Evolutionary conservation across 1,139 yeast species (phyloP), one percentile per base, ranked within the genome.

Genomic region (Kurtzmaniella quercitrusa): DNA sequence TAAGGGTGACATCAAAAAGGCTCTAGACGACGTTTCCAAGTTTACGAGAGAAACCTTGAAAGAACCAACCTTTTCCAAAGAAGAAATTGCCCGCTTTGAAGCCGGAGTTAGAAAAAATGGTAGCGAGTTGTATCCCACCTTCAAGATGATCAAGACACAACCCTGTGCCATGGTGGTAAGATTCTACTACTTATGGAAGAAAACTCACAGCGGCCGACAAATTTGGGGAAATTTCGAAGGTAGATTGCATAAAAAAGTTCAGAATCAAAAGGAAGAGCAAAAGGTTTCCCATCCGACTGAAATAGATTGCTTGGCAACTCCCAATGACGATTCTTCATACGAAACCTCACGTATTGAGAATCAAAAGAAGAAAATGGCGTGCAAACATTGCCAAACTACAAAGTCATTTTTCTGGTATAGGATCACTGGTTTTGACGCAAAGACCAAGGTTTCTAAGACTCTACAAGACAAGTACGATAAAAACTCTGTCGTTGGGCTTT

Each of bases 161-260:
- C 70, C 88, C 0, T 68, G 81, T 43, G 76, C 91, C 0, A 86
- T 84, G 81, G 75, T 90, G 49, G 97, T 91, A 1, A 65, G 96
- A 43, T 91, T 76, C 58, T 91, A 88, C 57, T 91, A 91, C 56
- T 66, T 86, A 42, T 91, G 98, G 98, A 91, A 91, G 62, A 91
- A 91, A 60, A 83, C 96, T 0, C 69, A 76, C 25, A 73, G 73
- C 44, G 98, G 98, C 0, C 79, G 76, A 50, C 58, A 65, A 41
- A 85, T 87, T 14, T 89, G 97, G 96, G 96, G 89, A 33, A 83
- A 83, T 56, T 87, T 68, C 54, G 83, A 81, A 47, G 95, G 95
- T 1, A 65, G 96, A 46, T 70, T 72, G 44, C 78, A 80, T 54
- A 82, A 82, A 56, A 75, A 73, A 49, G 52, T 65, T 17, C 74